These are phyloP conservation scores for Themeda triandra DNA, from an alignment of 176 grass and related monocot genomes.

Conservation along the genomic window DNA sequence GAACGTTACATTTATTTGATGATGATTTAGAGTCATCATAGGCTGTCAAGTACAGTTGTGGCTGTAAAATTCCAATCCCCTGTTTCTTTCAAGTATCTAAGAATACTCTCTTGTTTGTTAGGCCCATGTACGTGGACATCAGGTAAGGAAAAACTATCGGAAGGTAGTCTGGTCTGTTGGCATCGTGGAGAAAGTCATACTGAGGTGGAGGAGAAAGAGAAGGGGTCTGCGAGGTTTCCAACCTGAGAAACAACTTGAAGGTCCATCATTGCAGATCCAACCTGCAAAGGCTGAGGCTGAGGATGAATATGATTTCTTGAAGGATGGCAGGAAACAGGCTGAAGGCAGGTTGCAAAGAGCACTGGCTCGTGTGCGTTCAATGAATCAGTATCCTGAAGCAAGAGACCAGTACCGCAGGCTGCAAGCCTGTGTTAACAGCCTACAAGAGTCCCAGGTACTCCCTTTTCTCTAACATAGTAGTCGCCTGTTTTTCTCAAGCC, in stretches of 20 bases:
- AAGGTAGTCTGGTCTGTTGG: conserved; percentile 90
- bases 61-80: not conserved
- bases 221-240: conserved; percentile 65
- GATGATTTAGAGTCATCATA: not conserved
- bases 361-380: conserved; percentile 86
- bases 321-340: conserved; percentile 90
- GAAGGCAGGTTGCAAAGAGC: conserved; percentile 82
- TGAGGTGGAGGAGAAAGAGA: conserved; percentile 91
- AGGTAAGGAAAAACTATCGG: conserved; percentile 80
- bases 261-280: conserved; percentile 56
- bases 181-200: conserved; percentile 89
- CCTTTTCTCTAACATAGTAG: not conserved
- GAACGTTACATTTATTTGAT: conserved; percentile 2
- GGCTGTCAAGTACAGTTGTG: not conserved
- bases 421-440: conserved; percentile 45
- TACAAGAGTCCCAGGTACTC: conserved; percentile 68
- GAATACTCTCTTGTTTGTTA: conserved; percentile 27
- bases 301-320: conserved; percentile 83
- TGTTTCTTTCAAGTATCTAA: not conserved
- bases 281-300: conserved; percentile 42
- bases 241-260: conserved; percentile 62
- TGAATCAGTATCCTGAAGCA: conserved; percentile 99
- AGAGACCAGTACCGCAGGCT: conserved; percentile 90
- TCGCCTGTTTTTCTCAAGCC: not conserved
- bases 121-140: conserved; percentile 93